Evolutionary conservation across 805 yeast genomes (phyloP), one percentile per base, ranked within the genome.

Genomic region (Kodamaea hsintzibuensis): DNA sequence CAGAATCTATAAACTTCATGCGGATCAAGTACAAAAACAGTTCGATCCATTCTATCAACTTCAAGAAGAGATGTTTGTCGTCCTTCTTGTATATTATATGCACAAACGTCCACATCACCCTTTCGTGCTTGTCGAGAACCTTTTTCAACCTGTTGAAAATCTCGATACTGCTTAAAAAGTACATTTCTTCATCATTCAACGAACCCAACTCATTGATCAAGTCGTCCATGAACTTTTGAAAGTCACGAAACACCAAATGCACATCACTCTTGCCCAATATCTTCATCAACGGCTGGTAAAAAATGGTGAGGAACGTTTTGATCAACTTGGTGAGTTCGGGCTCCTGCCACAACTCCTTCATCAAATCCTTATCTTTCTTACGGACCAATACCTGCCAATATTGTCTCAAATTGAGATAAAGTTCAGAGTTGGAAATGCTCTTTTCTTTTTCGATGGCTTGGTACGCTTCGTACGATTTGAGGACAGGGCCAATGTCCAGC

Each of bases 31-130:
- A 72, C 25, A 91, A 72, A 50, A 91, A 83, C 16, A 77, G 73
- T 55, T 88, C 83, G 45, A 90, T 76, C 98, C 98, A 93, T 5
- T 69, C 68, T 45, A 90, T 78, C 50, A 95, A 71, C 3, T 84
- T 84, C 49, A 85, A 83, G 70, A 93, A 93, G 4, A 93, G 71
- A 3, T 84, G 82, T 33, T 82, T 81, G 38, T 83, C 76, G 64
- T 93, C 98, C 58, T 88, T 83, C n/a, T 78, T 57, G 67, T 92
- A 91, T n/a, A 91, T 82, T 51, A 88, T 85, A 64, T 90, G 93
- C 54, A 93, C 77, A 63, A 93, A 95, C 51, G 74, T 74, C 75
- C 89, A 89, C 47, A 89, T 78, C 10, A 85, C 77, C 53, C 82
- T 84, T 59, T 89, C 89, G 67, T 92, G 96, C 27, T 82, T 81